Evolutionary conservation across 768 basidiomycete genomes (phyloP).

Genomic region (Mycena polygramma): DNA sequence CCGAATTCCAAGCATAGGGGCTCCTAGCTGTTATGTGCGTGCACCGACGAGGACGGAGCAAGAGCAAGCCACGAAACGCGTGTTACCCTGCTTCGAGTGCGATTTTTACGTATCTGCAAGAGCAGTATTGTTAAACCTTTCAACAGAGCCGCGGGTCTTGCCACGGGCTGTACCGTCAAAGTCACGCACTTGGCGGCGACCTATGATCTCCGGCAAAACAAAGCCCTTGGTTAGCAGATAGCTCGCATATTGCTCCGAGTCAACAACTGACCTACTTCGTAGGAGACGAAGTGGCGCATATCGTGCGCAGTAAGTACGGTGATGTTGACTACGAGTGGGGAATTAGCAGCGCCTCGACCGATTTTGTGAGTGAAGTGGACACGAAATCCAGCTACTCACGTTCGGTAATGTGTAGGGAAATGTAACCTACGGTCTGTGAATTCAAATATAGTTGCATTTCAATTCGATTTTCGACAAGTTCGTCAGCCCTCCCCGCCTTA

Average conservation of each 20-base stretch:
- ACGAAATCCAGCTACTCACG: neutral
- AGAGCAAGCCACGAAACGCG: slow-evolving; percentile 67
- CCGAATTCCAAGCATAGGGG: neutral
- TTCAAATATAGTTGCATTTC: neutral
- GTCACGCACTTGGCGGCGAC: slow-evolving; percentile 52
- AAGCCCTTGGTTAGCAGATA: slow-evolving; percentile 63
- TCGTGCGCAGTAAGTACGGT: slow-evolving; percentile 73
- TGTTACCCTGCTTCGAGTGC: slow-evolving; percentile 81
- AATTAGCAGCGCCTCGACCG: slow-evolving; percentile 80
- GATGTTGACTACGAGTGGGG: slow-evolving; percentile 75
- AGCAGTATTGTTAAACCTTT: neutral
- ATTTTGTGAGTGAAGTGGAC: slow-evolving; percentile 70
- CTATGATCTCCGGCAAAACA: slow-evolving; percentile 78
- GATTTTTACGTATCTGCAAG: slow-evolving; percentile 38
- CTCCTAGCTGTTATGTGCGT: slow-evolving; percentile 76
- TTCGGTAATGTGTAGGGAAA: slow-evolving; percentile 68
- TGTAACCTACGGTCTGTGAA: slow-evolving; percentile 73
- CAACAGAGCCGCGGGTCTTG: slow-evolving; percentile 72
- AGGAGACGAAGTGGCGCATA: slow-evolving; percentile 77
- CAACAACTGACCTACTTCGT: slow-evolving; percentile 10
- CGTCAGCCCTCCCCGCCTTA: slow-evolving; percentile 42
- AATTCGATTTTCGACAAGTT: neutral
- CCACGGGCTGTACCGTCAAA: slow-evolving; percentile 72
- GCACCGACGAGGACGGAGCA: slow-evolving; percentile 77
- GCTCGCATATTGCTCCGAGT: neutral